Evolutionary conservation across 2,329 filamentous ascomycete genomes (phyloP).

Genomic region (Mycosphaerelloides madeirae): DNA sequence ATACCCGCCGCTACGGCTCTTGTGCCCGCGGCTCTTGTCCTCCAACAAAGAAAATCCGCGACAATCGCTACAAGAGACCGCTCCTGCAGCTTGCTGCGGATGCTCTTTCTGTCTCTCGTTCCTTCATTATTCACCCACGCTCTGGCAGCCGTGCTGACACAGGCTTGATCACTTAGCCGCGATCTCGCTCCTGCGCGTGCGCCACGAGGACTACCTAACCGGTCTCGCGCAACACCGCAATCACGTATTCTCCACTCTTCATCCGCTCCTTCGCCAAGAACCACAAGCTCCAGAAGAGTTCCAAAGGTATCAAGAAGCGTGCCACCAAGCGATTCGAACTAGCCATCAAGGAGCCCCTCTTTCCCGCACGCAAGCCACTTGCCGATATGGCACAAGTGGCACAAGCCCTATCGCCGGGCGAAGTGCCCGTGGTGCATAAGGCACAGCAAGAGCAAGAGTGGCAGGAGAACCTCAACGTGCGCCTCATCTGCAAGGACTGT

Average conservation of each 20-base stretch:
- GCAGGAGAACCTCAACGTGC: slow-evolving; percentile 81
- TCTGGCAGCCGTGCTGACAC: slow-evolving; percentile 16
- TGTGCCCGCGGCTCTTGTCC: slow-evolving; percentile 15
- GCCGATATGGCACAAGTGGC: slow-evolving; percentile 24
- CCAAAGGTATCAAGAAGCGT: slow-evolving; percentile 43
- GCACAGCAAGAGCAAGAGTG: slow-evolving; percentile 48
- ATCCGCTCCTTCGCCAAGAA: slow-evolving; percentile 49
- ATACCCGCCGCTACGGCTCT: neutral
- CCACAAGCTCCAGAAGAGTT: slow-evolving; percentile 42
- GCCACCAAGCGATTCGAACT: slow-evolving; percentile 35
- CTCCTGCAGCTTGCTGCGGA: too few species aligned
- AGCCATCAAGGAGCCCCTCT: slow-evolving; percentile 18
- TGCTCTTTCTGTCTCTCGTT: neutral
- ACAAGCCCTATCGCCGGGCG: slow-evolving; percentile 42
- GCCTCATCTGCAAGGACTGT: slow-evolving; percentile 85
- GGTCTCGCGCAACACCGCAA: slow-evolving; percentile 27
- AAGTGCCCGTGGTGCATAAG: slow-evolving; percentile 35
- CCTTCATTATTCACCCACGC: slow-evolving; percentile 1
- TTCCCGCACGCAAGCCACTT: slow-evolving; percentile 26
- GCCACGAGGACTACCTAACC: slow-evolving; percentile 2
- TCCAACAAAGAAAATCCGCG: slow-evolving; percentile 8
- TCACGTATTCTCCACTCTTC: slow-evolving; percentile 64
- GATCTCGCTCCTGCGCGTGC: slow-evolving; percentile 18
- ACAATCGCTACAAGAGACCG: slow-evolving; percentile 1
- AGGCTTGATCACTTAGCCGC: slow-evolving; percentile 22